phyloP scores from a whole-genome alignment of 1,284 basidiomycete genomes.

The Mycosarcoma maydis region DNA sequence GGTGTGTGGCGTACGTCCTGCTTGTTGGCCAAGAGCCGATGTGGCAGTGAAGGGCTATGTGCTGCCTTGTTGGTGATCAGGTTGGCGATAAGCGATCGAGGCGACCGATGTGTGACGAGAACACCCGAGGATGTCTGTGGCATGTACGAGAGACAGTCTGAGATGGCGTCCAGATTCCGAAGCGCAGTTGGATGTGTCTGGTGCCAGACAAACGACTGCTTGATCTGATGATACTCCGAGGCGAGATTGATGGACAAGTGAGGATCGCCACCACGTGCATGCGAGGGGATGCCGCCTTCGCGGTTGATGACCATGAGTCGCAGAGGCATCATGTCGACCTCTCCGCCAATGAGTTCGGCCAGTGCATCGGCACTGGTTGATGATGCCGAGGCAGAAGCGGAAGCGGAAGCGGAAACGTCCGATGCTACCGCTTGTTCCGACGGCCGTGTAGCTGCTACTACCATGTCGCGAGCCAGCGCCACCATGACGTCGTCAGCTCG shows the following conservation, averaged over 20 bases:
- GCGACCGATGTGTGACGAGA: slow-evolving; percentile 96
- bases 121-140: slow-evolving; percentile 90
- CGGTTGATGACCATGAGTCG: slow-evolving; percentile 97
- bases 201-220: slow-evolving; percentile 87
- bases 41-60: slow-evolving; percentile 91
- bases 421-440: neutral
- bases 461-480: slow-evolving; percentile 88
- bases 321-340: slow-evolving; percentile 71
- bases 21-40: slow-evolving; percentile 86
- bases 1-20: slow-evolving; percentile 89
- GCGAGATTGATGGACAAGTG: slow-evolving; percentile 95
- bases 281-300: slow-evolving; percentile 96
- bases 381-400: no score
- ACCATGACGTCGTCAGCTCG: slow-evolving; percentile 90
- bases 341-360: slow-evolving; percentile 31
- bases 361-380: slow-evolving; percentile 13
- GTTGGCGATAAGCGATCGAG: slow-evolving; percentile 93
- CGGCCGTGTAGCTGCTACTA: slow-evolving; percentile 62
- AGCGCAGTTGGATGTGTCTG: slow-evolving; percentile 85
- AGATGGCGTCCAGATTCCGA: slow-evolving; percentile 85
- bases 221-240: slow-evolving; percentile 87
- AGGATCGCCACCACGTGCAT: slow-evolving; percentile 90
- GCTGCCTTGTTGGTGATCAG: slow-evolving; percentile 98
- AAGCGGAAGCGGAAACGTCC: neutral
- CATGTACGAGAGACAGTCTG: slow-evolving; percentile 90